Evolutionary conservation across 352 stramenopile genomes (phyloP).

Genomic region (Aphanomyces stellatus): DNA sequence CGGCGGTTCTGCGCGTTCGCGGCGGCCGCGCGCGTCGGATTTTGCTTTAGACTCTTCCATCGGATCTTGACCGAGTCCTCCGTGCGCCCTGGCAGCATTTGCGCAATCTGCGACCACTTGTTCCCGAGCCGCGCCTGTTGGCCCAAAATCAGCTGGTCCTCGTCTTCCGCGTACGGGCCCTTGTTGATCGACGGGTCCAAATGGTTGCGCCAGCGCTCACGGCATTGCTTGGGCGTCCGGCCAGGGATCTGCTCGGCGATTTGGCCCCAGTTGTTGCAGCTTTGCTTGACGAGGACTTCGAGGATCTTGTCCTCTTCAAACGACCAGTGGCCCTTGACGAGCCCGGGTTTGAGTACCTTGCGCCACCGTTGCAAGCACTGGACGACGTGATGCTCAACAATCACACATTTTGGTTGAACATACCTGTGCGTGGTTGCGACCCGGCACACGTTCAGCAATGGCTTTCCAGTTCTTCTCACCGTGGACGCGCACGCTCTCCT

Average conservation of each 20-base stretch:
- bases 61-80: slow-evolving; percentile 93
- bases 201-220: slow-evolving; percentile 87
- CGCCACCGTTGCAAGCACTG: slow-evolving; percentile 81
- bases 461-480: slow-evolving; percentile 87
- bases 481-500: slow-evolving; percentile 71
- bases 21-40: slow-evolving; percentile 63
- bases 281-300: slow-evolving; percentile 79
- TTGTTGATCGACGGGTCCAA: slow-evolving; percentile 90
- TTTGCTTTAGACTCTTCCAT: slow-evolving; percentile 86
- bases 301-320: slow-evolving; percentile 93
- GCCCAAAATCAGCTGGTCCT: slow-evolving; percentile 90
- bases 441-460: slow-evolving; percentile 74
- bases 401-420: too few relatives aligned
- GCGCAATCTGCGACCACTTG: slow-evolving; percentile 95
- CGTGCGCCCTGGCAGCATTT: slow-evolving; percentile 83
- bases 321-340: slow-evolving; percentile 94
- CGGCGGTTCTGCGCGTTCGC: slow-evolving; percentile 42
- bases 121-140: slow-evolving; percentile 89
- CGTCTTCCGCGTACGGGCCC: slow-evolving; percentile 89
- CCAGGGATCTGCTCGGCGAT: slow-evolving; percentile 90
- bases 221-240: slow-evolving; percentile 87
- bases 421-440: slow-evolving; percentile 71
- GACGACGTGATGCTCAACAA: too few relatives aligned
- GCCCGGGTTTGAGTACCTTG: slow-evolving; percentile 91
- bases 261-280: slow-evolving; percentile 90